phyloP scores from a whole-genome alignment of 257 asterid genomes.

The Phtheirospermum japonicum region DNA sequence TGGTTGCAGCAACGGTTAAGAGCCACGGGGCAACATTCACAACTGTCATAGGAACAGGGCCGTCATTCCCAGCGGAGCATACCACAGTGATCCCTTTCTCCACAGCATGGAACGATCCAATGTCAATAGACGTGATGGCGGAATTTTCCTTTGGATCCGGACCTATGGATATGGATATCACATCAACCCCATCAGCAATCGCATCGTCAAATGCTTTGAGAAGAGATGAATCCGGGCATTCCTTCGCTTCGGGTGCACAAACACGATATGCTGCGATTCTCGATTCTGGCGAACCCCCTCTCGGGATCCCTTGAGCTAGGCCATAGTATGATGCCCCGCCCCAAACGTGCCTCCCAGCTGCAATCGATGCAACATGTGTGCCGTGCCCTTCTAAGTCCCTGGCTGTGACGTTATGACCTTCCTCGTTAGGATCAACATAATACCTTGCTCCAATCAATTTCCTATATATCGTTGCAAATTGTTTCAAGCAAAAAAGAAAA shows the following conservation, averaged over 20 bases:
- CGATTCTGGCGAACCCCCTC: too few relatives aligned
- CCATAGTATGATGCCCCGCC: too few relatives aligned
- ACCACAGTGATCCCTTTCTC: constrained; percentile 60
- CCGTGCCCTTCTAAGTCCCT: constrained; percentile 75
- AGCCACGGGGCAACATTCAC: constrained; percentile 83
- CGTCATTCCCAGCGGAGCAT: constrained; percentile 77
- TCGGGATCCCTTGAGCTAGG: too few relatives aligned
- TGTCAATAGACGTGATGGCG: constrained; percentile 49
- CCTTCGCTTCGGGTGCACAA: constrained; percentile 37
- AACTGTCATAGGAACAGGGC: constrained; percentile 41
- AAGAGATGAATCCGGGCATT: constrained; percentile 61
- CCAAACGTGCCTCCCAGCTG: too few relatives aligned
- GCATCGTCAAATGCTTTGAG: constrained; percentile 69
- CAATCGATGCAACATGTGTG: too few relatives aligned
- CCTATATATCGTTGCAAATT: too few relatives aligned
- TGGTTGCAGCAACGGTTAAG: constrained; percentile 70
- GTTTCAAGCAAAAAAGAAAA: too few relatives aligned
- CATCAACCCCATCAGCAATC: too few relatives aligned
- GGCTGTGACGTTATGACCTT: constrained; percentile 29
- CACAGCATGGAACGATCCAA: constrained; percentile 70
- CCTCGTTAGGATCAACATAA: constrained; percentile 38
- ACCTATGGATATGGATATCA: constrained; percentile 62
- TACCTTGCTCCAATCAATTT: constrained; percentile 82
- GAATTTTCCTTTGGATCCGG: constrained; percentile 39
- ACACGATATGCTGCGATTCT: too few relatives aligned